Evolutionary conservation across 352 stramenopile genomes (phyloP), one percentile per base, ranked within the genome.

Genomic region (Phytophthora pinifolia): DNA sequence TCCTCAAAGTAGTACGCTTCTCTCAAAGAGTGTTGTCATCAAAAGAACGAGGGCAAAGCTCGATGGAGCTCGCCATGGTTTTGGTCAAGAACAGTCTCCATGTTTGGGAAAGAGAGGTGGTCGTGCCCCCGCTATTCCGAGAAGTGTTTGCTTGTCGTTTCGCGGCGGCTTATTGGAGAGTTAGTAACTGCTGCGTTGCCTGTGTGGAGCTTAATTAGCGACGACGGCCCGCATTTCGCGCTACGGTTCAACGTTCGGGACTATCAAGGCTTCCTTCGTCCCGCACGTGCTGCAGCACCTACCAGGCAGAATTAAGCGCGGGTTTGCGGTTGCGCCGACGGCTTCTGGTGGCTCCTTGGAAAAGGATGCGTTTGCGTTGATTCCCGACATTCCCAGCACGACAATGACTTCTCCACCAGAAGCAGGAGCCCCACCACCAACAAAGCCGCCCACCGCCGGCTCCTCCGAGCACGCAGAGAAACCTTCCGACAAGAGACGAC

Each of bases 291-390:
- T 62, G 9, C 53, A 35, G 45, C 56, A 45, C 52, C 45, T 54
- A 59, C 32, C 56, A 63, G 46, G 62, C 56, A 66, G 62, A 66
- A 63, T 70, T 59, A 70, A 70, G 62, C 62, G 62, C 45, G 62
- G 62, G 27, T 62, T 70, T 70, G 44, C 56, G 25, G 56, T 66
- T 50, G 56, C 56, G 56, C 62, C 62, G 56, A 55, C 50, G 67
- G 56, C 56, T 66, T 62, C 56, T 67, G 49, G 62, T 70, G 49
- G 56, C 25, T 70, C 56, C 48, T 66, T 70, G 50, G 56, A 70
- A 70, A 62, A 62, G 62, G 62, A 70, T 70, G 62, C 56, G 45
- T 70, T 70, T 67, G 62, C 56, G 38, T 67, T 67, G 51, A 67
- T 67, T 63, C 62, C 56, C 38, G 62, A 63, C 39, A 46, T 66